Base-by-base conservation (phyloP, 495 filamentous ascomycete species). In the Apiosordaria backusii region DNA sequence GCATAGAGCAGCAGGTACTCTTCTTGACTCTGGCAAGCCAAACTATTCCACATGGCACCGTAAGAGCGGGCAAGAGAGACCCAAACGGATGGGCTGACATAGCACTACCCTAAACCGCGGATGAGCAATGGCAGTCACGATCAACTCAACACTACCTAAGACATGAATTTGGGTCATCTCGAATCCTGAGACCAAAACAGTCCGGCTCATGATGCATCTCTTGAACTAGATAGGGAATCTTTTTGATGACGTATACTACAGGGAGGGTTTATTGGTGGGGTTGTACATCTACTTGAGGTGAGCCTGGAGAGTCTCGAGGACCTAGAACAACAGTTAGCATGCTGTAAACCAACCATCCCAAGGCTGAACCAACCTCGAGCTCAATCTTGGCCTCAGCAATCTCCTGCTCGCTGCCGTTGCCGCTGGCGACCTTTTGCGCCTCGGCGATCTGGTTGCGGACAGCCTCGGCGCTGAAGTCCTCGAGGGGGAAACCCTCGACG, bases 371-470 rank as follows among this genome's bases (percentile, higher is more conserved):
- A 82, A 97, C 95, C 90, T 98, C 95, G 69, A 99, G 81, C 84
- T 99, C 96, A 77, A 98, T 92, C 86, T 95, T 97, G 65, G 95
- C 95, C 87, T 98, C 95, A 64, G 93, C 93, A 79, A 97, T 91
- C 75, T 99, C 95, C 81, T 93, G 90, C 86, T 98, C 95, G 78
- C 93, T 97, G 72, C 95, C 95, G 75, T 84, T 87, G 71, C 95
- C 95, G 76, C 81, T 84, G 66, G 90, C 92, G 79, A 98, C 90
- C 88, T 97, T 97, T 82, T 96, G 91, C 66, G 94, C 92, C 82
- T 99, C 95, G 62, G 89, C 78, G 68, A 98, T 89, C 82, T 97
- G 90, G 66, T 88, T 86, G 70, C 83, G 80, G 70, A 93, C 87
- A 55, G 88, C 87, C 71, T 98, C 95, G 61, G 86, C 78, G 84